Evolutionary conservation across 345 rosid species (phyloP).

Genomic region (Syzygium grande): DNA sequence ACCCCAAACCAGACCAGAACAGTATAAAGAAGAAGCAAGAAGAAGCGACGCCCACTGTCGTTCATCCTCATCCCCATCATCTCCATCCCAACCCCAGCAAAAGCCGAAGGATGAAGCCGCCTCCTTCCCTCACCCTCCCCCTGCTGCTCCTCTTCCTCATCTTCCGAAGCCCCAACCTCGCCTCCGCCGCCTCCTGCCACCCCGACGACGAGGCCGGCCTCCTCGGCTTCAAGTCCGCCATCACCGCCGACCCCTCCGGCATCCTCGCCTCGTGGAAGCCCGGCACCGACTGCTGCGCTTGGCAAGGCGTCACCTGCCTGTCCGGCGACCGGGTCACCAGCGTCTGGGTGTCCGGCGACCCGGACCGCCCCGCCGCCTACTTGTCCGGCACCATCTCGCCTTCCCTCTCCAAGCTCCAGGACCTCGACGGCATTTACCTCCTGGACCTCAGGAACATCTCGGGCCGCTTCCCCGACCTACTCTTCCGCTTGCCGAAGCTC

Average conservation of each 20-base stretch:
- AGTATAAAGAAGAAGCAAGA: background rate
- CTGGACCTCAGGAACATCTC: constrained; percentile 37
- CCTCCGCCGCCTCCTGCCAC: constrained; percentile 48
- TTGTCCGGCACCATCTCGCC: constrained; percentile 65
- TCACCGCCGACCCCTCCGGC: constrained; percentile 61
- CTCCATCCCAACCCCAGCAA: background rate
- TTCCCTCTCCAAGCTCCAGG: constrained; percentile 27
- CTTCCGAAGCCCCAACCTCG: constrained; percentile 3
- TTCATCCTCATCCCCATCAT: background rate
- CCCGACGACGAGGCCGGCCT: constrained; percentile 60
- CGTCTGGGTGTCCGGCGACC: constrained; percentile 19
- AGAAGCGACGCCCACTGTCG: background rate
- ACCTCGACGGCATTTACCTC: constrained; percentile 46
- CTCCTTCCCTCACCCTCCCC: background rate
- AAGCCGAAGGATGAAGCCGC: background rate
- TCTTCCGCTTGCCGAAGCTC: constrained; percentile 45
- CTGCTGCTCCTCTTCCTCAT: constrained; percentile 9
- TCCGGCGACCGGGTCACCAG: constrained; percentile 33
- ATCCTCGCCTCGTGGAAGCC: constrained; percentile 57
- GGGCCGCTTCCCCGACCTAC: constrained; percentile 51
- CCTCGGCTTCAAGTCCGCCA: constrained; percentile 57
- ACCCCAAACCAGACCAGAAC: too few relatives aligned
- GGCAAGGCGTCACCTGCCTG: constrained; percentile 47
- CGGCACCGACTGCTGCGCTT: constrained; percentile 64
- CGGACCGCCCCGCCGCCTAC: constrained; percentile 24